Evolutionary conservation across 2,329 filamentous ascomycete genomes (phyloP).

Genomic region (Didymosphaeria variabile): DNA sequence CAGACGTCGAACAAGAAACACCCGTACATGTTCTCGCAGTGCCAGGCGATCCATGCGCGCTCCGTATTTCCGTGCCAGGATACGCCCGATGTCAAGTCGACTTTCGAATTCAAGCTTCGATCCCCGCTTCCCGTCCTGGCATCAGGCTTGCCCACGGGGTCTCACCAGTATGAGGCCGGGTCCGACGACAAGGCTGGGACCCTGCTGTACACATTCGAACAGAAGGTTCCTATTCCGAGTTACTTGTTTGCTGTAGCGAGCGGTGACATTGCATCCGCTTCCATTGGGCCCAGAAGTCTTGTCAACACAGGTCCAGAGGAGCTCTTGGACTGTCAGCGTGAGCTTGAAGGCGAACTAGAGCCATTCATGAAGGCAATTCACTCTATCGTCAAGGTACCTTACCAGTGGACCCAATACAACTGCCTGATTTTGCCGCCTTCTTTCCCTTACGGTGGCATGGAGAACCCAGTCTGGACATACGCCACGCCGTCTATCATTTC

Average conservation of each 20-base stretch:
- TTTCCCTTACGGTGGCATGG: conserved; percentile 71
- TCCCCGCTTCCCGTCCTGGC: conserved; percentile 91
- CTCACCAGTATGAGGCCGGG: conserved; percentile 60
- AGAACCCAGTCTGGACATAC: conserved; percentile 94
- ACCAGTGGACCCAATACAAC: conserved; percentile 95
- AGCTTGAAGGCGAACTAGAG: conserved; percentile 90
- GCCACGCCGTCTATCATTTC: conserved; percentile 94
- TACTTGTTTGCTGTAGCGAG: conserved; percentile 93
- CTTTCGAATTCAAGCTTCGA: conserved; percentile 86
- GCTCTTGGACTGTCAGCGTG: conserved; percentile 84
- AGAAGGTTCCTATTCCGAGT: conserved; percentile 89
- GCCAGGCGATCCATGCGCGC: conserved; percentile 93
- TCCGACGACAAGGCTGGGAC: conserved; percentile 64
- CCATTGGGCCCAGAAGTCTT: conserved; percentile 83
- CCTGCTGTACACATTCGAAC: conserved; percentile 82
- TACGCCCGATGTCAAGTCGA: conserved; percentile 97
- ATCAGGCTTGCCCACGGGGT: conserved; percentile 74
- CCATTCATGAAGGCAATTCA: conserved; percentile 90
- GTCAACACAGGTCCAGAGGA: conserved; percentile 91
- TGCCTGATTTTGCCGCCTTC: conserved; percentile 88
- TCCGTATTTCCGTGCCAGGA: conserved; percentile 97
- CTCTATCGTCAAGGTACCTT: conserved; percentile 76
- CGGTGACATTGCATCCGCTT: conserved; percentile 84
- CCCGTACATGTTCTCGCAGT: conserved; percentile 98
- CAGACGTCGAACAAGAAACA: conserved; percentile 97